These are phyloP conservation scores for Schizonepeta tenuifolia DNA, from an alignment of 257 asterid genomes.

Conservation along the genomic window DNA sequence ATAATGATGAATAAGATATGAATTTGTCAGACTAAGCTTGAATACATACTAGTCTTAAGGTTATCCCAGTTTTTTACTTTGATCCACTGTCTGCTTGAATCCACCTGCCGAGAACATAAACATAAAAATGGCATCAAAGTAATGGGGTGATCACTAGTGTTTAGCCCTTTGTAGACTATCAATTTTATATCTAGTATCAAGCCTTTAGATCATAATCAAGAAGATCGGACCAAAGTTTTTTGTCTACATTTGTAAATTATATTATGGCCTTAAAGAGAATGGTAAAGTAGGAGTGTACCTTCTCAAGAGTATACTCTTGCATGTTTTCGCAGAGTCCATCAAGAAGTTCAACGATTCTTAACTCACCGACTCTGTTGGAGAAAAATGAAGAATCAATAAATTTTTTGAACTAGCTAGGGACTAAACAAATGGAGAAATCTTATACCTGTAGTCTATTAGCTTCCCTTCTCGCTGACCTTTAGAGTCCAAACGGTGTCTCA, in stretches of 20 bases:
- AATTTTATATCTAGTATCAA: conserved; percentile 11
- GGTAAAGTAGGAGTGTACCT: conserved; percentile 51
- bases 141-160: conserved; percentile 10
- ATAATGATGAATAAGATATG: conserved; percentile 3
- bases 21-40: conserved; percentile 26
- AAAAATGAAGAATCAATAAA: conserved; percentile 31
- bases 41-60: conserved; percentile 62
- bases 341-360: conserved; percentile 87
- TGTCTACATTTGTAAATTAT: conserved; percentile 15
- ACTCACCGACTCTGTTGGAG: conserved; percentile 73
- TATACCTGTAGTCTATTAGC: conserved; percentile 97
- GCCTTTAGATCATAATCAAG: conserved; percentile 4
- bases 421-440: conserved; percentile 1
- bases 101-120: conserved; percentile 55
- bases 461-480: conserved; percentile 99
- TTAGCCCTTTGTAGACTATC: neutral
- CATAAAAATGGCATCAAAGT: conserved; percentile 37
- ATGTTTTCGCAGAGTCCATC: conserved; percentile 95
- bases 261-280: conserved; percentile 22
- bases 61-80: conserved; percentile 75
- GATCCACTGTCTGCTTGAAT: conserved; percentile 68
- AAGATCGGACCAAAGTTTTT: neutral
- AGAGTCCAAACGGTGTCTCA: conserved; percentile 95
- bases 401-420: conserved; percentile 25
- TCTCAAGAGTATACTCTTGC: conserved; percentile 97